Conservation (phyloP, 1,284 basidiomycete species). For the Ustilago bromivora region DNA sequence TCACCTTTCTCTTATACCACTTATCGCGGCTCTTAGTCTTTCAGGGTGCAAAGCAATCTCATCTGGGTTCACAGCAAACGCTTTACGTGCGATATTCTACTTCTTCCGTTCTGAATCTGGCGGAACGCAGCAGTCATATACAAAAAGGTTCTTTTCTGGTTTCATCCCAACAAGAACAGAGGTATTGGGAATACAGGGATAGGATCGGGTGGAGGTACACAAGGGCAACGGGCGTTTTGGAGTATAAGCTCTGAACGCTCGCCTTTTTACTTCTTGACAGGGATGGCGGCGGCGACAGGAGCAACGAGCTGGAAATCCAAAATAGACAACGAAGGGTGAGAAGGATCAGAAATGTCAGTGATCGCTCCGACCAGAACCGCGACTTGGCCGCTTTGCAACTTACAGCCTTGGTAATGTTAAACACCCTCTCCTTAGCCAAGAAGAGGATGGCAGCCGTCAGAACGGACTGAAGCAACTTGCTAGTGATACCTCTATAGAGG, state of each 20-base stretch:
- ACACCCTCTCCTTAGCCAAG: conserved; percentile 66
- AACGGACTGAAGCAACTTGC: conserved; percentile 67
- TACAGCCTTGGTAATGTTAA: conserved; percentile 54
- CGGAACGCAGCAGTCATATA: neutral
- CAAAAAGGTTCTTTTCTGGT: neutral
- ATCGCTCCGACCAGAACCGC: neutral
- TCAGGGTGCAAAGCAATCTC: neutral
- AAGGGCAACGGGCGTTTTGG: neutral
- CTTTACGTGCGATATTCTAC: neutral
- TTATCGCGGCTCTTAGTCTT: conserved; percentile 76
- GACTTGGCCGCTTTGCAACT: neutral
- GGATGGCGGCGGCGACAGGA: conserved; percentile 36
- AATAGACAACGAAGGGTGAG: neutral
- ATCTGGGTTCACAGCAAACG: neutral
- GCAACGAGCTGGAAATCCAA: conserved; percentile 15
- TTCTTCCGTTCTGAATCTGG: neutral
- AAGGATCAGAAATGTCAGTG: neutral
- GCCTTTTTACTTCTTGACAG: conserved; percentile 34
- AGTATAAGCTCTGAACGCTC: neutral
- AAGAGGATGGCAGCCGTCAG: conserved; percentile 69
- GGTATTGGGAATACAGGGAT: neutral
- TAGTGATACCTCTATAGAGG: conserved; percentile 67
- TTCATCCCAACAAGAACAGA: neutral
- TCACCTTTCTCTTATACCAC: conserved; percentile 93
- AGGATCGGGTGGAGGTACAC: neutral